Percentiles rank a stretch among this genome's conserved stretches.
Conservation (phyloP, 192 early-diverging fungal genomes). For the Phlyctochytrium bullatum region DNA sequence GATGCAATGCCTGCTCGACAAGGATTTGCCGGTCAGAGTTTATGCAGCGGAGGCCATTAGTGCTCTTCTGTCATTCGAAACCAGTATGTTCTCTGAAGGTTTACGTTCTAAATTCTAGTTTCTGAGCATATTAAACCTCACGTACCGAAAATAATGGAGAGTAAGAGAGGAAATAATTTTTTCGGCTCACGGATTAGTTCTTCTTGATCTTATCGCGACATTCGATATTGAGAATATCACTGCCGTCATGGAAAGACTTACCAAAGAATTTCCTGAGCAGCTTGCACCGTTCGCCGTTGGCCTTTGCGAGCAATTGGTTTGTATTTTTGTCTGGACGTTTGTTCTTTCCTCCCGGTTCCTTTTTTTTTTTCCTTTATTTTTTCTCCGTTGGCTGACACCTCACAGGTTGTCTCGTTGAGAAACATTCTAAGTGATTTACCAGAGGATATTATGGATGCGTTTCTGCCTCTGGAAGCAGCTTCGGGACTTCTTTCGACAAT, state of each 20-base stretch:
- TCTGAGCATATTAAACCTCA: conserved; percentile 74
- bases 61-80: conserved; percentile 73
- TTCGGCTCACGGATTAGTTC: conserved; percentile 30
- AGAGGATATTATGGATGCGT: conserved; percentile 41
- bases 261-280: conserved; percentile 85
- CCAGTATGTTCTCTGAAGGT: conserved; percentile 34
- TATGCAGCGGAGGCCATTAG: conserved; percentile 79
- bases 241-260: conserved; percentile 84
- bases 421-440: conserved; percentile 8
- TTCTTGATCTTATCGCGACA: conserved; percentile 85
- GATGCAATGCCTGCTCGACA: conserved; percentile 61
- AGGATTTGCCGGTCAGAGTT: conserved; percentile 84
- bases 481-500: conserved; percentile 13
- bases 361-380: conserved; percentile 46
- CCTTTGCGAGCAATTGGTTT: conserved; percentile 77
- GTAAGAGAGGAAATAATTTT: conserved; percentile 15
- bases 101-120: conserved; percentile 32
- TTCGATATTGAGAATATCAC: conserved; percentile 92
- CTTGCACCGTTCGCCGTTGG: conserved; percentile 91
- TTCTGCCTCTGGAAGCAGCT: conserved; percentile 23
- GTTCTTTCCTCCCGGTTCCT: background rate
- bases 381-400: background rate
- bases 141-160: conserved; percentile 84
- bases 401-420: background rate
- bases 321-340: background rate